Evolutionary conservation across 352 stramenopile genomes (phyloP).

Genomic region (Phytophthora ramorum): DNA sequence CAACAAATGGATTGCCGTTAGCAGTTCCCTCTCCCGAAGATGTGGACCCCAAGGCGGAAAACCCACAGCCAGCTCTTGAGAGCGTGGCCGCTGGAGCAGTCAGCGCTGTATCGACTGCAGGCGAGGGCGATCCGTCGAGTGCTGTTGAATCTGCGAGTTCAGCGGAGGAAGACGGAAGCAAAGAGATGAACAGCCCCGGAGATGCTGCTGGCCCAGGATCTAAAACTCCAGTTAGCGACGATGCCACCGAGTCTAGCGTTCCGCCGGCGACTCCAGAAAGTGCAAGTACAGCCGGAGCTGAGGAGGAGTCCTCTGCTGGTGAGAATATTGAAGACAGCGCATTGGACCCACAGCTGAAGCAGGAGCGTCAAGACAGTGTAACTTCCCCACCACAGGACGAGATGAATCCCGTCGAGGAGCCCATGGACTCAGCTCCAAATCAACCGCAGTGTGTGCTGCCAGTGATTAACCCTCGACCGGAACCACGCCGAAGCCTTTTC

Average conservation of each 20-base stretch:
- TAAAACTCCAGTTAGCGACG: constrained; percentile 9
- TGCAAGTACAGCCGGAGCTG: background rate
- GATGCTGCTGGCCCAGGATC: background rate
- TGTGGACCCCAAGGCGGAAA: background rate
- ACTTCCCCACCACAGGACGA: constrained; percentile 1
- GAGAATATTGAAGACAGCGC: constrained; percentile 14
- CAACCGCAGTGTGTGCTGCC: constrained; percentile 40
- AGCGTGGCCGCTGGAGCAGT: background rate
- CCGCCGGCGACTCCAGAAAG: constrained; percentile 10
- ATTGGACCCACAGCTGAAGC: background rate
- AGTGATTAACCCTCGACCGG: constrained; percentile 52
- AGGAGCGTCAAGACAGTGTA: constrained; percentile 6
- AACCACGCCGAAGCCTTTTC: constrained; percentile 51
- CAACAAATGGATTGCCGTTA: constrained; percentile 13
- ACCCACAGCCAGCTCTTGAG: background rate
- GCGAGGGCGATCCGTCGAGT: constrained; percentile 14
- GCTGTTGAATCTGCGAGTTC: background rate
- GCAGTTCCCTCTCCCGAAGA: constrained; percentile 1
- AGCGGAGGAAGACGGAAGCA: constrained; percentile 2
- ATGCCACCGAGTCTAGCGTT: background rate
- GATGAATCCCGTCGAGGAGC: background rate
- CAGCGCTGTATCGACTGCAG: background rate
- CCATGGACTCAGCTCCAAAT: background rate
- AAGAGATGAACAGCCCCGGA: background rate
- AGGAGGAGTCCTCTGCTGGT: background rate